Percentiles rank a stretch among this genome's conserved stretches.
Evolutionary conservation across 163 green algal genomes (phyloP).

Genomic region (Chloromonas sp.): DNA sequence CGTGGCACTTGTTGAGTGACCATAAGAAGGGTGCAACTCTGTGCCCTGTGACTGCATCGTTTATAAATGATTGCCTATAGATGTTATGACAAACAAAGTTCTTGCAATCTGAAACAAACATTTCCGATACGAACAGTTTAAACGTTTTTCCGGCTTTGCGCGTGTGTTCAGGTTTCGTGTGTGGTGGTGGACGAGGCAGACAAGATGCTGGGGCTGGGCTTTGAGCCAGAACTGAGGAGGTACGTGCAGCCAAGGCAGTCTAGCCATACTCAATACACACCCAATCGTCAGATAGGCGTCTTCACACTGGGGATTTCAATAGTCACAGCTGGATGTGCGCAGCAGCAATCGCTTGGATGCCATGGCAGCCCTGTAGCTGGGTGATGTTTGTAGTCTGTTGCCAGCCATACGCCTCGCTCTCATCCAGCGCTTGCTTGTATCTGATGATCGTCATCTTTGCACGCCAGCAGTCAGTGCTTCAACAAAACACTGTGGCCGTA

Average conservation of each 20-base stretch:
- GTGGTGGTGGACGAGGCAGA: conserved; percentile 94
- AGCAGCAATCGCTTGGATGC: not conserved
- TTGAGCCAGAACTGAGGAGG: conserved; percentile 70
- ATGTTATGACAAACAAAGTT: too few species aligned
- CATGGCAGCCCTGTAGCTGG: not conserved
- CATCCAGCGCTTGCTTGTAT: too few species aligned
- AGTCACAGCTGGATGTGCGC: not conserved
- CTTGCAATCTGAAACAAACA: too few species aligned
- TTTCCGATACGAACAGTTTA: not conserved
- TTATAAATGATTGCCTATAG: too few species aligned
- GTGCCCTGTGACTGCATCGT: too few species aligned
- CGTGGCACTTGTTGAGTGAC: too few species aligned
- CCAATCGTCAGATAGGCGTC: not conserved
- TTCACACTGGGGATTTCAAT: not conserved
- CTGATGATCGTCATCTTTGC: not conserved
- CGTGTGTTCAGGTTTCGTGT: too few species aligned
- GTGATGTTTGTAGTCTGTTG: too few species aligned
- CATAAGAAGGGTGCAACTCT: too few species aligned
- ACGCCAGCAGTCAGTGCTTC: not conserved
- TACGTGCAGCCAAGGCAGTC: conserved; percentile 27
- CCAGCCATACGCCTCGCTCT: too few species aligned
- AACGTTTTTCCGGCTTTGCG: too few species aligned
- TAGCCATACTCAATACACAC: not conserved
- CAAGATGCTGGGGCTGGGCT: conserved; percentile 91
- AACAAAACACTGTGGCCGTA: not conserved